A percentile compares a stretch with the other conserved stretches of the same genome.
Conservation (phyloP, 768 basidiomycete genomes). For the Phanerodontia chrysosporium region DNA sequence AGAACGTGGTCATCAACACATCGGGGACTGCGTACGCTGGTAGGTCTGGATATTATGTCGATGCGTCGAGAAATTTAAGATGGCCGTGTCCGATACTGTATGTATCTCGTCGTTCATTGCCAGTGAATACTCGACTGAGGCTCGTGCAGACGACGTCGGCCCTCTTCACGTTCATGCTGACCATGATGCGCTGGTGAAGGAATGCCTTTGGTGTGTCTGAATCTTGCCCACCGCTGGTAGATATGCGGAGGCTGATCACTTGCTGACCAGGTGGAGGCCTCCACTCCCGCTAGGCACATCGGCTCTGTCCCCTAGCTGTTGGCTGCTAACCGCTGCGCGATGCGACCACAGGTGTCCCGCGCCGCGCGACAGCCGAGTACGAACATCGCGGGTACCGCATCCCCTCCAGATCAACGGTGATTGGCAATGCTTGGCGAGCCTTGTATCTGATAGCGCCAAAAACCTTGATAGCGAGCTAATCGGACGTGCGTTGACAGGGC, state of each 20-base stretch:
- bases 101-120: too few species aligned
- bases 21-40: constrained; percentile 24
- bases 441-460: not conserved
- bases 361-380: not conserved
- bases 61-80: too few species aligned
- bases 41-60: too few species aligned
- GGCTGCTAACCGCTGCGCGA: not conserved
- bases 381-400: not conserved
- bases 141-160: not conserved
- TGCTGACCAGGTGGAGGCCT: not conserved
- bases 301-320: not conserved
- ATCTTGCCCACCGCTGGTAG: not conserved
- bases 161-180: not conserved
- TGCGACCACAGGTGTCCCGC: not conserved
- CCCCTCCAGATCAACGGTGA: not conserved
- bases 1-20: constrained; percentile 4
- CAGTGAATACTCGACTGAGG: not conserved
- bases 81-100: not conserved
- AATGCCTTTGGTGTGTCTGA: not conserved
- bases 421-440: not conserved
- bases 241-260: not conserved
- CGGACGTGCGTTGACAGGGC: constrained; percentile 11
- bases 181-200: constrained; percentile 1
- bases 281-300: not conserved
- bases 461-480: not conserved